Base-by-base conservation (phyloP, 2,329 filamentous ascomycete genomes). In the Endoconidiophora laricicola region DNA sequence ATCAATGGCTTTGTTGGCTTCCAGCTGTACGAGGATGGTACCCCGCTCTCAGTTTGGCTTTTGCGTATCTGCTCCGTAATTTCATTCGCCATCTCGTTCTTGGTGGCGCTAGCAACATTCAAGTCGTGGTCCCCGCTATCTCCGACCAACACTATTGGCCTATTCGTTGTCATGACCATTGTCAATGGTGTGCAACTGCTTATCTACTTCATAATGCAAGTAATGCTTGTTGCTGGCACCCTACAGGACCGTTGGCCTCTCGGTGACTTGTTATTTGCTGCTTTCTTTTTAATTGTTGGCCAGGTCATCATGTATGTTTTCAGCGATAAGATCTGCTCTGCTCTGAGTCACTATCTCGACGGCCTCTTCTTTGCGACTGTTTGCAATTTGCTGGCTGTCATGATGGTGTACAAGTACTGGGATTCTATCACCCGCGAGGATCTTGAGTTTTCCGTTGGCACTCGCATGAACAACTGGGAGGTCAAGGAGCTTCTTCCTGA, bases 321-420 rank as follows among this genome's bases (percentile, higher is more conserved):
- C 61, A 91, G 86, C 67, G 73, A 81, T 56, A 78, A 74, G 55
- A 88, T 98, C 59, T 98, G 91, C 69, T 74, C 81, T 47, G 76
- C 78, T 44, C 79, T 88, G 38, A 80, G 86, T 65, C 91, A 98
- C 65, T 98, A 96, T 62, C 67, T 98, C 45, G 91, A 98, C 60
- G 90, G 90, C 0, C 67, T 96, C 44, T 94, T 96, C 69, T 88
- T 98, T 61, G 86, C 87, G 3, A 95, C 90, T 0, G 80, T 90
- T 50, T 91, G 87, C 70, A 98, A 98, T 62, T 68, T 98, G 42
- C 70, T 98, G 41, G 86, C 81, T 10, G 90, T 98, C 54, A 98
- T 98, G 91, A 98, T 96, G 91, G 81, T 98, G 37, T 98, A 98
- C 75, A 98, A 98, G 87, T 98, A 94, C 71, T 98, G 91, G 91